phyloP scores from a whole-genome alignment of 495 filamentous ascomycete genomes.

The Symbiotaphrina buchneri region DNA sequence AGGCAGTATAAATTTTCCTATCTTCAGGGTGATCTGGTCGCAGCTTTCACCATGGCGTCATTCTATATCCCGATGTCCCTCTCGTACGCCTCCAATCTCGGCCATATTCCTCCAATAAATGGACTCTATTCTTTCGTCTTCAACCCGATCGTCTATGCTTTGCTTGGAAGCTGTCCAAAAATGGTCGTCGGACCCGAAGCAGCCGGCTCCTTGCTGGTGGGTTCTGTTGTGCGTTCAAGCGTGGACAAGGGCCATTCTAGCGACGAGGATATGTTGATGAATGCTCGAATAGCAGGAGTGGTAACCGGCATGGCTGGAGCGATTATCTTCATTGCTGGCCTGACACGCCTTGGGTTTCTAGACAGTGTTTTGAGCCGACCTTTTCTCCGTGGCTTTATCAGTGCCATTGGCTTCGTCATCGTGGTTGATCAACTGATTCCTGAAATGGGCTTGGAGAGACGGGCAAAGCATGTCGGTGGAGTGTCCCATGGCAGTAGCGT shows the following conservation, averaged over 20 bases:
- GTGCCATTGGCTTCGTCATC: conserved; percentile 88
- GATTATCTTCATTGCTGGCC: conserved; percentile 64
- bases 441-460: conserved; percentile 53
- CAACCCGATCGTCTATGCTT: conserved; percentile 72
- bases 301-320: conserved; percentile 70
- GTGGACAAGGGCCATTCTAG: conserved; percentile 40
- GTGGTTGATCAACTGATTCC: conserved; percentile 86
- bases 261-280: conserved; percentile 46
- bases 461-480: conserved; percentile 28
- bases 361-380: conserved; percentile 87
- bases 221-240: conserved; percentile 60
- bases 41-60: conserved; percentile 74
- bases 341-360: conserved; percentile 75
- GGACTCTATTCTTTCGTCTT: conserved; percentile 92
- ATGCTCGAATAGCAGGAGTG: conserved; percentile 71
- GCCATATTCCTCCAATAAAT: conserved; percentile 79
- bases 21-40: conserved; percentile 67
- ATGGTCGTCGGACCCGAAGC: conserved; percentile 96
- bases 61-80: conserved; percentile 98
- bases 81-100: conserved; percentile 82
- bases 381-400: conserved; percentile 88
- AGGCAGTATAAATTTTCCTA: conserved; percentile 60
- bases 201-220: conserved; percentile 74
- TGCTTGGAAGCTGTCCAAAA: conserved; percentile 74
- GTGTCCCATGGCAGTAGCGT: conserved; percentile 66